A percentile compares a stretch with the other conserved stretches of the same genome.
These are phyloP conservation scores for Penicillium italicum DNA, from an alignment of 2,329 filamentous ascomycete species.

Conservation along the genomic window DNA sequence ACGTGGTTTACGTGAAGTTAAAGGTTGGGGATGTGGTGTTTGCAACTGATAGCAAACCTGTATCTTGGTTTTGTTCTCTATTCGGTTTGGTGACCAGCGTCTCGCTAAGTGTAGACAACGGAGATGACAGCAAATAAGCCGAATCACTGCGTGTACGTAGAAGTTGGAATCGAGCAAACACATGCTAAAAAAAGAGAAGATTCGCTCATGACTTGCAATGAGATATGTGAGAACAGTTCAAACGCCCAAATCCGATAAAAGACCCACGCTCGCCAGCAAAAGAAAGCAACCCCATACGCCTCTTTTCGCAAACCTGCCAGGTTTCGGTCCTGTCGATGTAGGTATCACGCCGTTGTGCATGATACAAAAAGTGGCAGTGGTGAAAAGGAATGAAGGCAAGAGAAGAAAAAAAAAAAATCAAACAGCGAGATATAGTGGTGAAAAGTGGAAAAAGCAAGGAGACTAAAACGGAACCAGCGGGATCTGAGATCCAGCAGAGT, in stretches of 20 bases:
- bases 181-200: not conserved
- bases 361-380: conserved; percentile 14
- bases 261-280: conserved; percentile 5
- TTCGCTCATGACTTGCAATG: conserved; percentile 4
- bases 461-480: conserved; percentile 5
- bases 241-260: not conserved
- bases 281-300: conserved; percentile 12
- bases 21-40: not conserved
- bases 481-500: conserved; percentile 11
- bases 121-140: not conserved
- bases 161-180: not conserved
- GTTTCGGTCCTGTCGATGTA: not conserved
- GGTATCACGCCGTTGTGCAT: conserved; percentile 15
- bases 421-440: not conserved
- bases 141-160: not conserved
- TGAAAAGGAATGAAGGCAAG: not conserved
- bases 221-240: not conserved
- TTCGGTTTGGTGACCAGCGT: not conserved
- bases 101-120: not conserved
- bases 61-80: not conserved
- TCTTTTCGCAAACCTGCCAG: conserved; percentile 11
- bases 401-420: not conserved
- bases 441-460: not conserved
- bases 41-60: not conserved
- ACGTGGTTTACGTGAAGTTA: not conserved